Percentiles rank a stretch among this genome's conserved stretches.
Evolutionary conservation across 768 basidiomycete species (phyloP).

Genomic region (Podaxis sp.): DNA sequence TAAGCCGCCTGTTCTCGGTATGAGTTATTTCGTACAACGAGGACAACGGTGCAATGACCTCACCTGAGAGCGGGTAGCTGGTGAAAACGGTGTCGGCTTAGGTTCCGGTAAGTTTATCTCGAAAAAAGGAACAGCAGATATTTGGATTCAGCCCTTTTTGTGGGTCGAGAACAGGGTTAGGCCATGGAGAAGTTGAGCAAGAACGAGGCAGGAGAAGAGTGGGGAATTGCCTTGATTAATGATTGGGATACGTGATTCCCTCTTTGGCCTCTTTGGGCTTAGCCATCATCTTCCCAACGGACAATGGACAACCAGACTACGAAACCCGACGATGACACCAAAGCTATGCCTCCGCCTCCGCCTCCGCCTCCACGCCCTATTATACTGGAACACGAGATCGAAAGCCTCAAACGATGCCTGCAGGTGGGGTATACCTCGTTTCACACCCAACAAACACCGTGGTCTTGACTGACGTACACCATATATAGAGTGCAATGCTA

Average conservation of each 20-base stretch:
- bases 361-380: slow-evolving; percentile 48
- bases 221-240: neutral
- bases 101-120: neutral
- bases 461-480: neutral
- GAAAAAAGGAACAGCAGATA: neutral
- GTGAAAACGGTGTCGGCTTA: too few species aligned
- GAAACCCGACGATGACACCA: slow-evolving; percentile 29
- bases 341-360: slow-evolving; percentile 51
- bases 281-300: neutral
- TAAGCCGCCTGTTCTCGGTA: neutral
- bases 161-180: neutral
- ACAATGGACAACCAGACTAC: slow-evolving; percentile 13
- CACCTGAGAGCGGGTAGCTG: neutral
- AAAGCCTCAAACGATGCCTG: slow-evolving; percentile 53
- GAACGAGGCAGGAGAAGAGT: neutral
- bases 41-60: neutral
- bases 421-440: slow-evolving; percentile 36
- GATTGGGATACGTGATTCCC: neutral
- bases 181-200: slow-evolving; percentile 2
- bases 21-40: neutral
- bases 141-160: neutral
- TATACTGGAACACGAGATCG: slow-evolving; percentile 65
- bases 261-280: neutral
- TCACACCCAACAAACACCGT: neutral
- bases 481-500: slow-evolving; percentile 54